A percentile compares a stretch with the other conserved stretches of the same genome.
Conservation (phyloP, 2,329 filamentous ascomycete species). For the Trichoderma hamatum region DNA sequence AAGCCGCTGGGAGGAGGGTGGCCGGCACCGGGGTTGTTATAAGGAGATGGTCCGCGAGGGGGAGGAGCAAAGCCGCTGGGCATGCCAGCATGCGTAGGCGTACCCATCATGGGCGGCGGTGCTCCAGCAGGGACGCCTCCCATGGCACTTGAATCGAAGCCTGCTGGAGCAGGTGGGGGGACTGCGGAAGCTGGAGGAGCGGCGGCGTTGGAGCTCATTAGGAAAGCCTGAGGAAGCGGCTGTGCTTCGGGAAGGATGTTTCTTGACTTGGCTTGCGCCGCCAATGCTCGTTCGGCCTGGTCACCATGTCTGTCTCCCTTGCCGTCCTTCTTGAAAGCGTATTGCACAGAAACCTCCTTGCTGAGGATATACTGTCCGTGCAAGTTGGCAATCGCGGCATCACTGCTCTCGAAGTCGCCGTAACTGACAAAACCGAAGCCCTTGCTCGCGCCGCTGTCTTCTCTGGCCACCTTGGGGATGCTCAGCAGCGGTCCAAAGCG, state of each 20-base stretch:
- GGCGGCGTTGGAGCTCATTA: constrained; percentile 42
- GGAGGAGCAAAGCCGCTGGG: constrained; percentile 45
- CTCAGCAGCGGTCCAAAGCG: constrained; percentile 85
- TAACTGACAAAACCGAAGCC: constrained; percentile 97
- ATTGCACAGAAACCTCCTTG: constrained; percentile 95
- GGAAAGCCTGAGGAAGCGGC: constrained; percentile 73
- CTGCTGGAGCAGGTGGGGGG: constrained; percentile 34
- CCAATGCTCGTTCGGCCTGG: constrained; percentile 87
- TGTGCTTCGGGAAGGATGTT: constrained; percentile 85
- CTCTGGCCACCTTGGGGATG: constrained; percentile 87
- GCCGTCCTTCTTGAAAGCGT: constrained; percentile 99
- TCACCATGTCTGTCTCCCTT: constrained; percentile 97
- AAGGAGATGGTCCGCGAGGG: constrained; percentile 41
- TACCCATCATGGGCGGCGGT: constrained; percentile 35
- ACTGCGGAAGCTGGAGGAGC: constrained; percentile 33
- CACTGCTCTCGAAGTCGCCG: constrained; percentile 88
- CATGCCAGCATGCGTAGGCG: constrained; percentile 42
- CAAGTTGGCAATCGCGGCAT: constrained; percentile 89
- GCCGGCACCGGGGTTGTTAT: constrained; percentile 36
- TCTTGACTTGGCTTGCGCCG: constrained; percentile 89
- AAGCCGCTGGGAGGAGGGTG: constrained; percentile 33
- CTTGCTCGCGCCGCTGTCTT: constrained; percentile 86
- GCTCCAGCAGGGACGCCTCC: constrained; percentile 33
- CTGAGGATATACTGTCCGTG: constrained; percentile 96
- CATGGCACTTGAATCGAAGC: constrained; percentile 43